Conservation (phyloP, 768 basidiomycete genomes). For the Amanita molliuscula region DNA sequence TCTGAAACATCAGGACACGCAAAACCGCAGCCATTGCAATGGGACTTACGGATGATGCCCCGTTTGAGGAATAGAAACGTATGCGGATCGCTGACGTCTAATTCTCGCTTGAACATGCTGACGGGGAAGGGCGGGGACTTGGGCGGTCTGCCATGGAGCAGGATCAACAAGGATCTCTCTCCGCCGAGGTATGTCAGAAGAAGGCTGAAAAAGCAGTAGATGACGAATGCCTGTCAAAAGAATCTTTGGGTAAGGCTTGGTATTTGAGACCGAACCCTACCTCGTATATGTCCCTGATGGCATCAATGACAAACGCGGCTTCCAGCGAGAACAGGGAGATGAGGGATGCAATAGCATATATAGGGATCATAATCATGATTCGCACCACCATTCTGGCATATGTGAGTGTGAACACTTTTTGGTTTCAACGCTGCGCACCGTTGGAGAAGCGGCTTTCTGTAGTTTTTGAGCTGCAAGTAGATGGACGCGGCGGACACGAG, state of each 20-base stretch:
- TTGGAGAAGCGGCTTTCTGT: conserved; percentile 73
- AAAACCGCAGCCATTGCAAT: neutral
- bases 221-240: conserved; percentile 72
- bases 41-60: conserved; percentile 75
- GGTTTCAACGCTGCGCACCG: conserved; percentile 36
- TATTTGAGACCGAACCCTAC: conserved; percentile 32
- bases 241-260: neutral
- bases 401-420: neutral
- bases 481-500: conserved; percentile 67
- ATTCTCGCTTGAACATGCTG: conserved; percentile 70
- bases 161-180: conserved; percentile 85
- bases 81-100: conserved; percentile 93
- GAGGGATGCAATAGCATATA: conserved; percentile 85
- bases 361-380: conserved; percentile 95
- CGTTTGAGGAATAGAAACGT: conserved; percentile 90
- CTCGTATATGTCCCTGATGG: conserved; percentile 92
- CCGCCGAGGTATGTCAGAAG: conserved; percentile 83
- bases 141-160: conserved; percentile 84
- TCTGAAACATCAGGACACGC: conserved; percentile 1
- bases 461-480: conserved; percentile 75
- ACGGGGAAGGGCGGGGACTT: conserved; percentile 83
- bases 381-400: conserved; percentile 72
- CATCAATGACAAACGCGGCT: conserved; percentile 95
- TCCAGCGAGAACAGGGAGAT: conserved; percentile 91
- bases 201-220: conserved; percentile 85